Base-by-base conservation (phyloP, 2,329 filamentous ascomycete species). In the Dothideomycetidae sp. region DNA sequence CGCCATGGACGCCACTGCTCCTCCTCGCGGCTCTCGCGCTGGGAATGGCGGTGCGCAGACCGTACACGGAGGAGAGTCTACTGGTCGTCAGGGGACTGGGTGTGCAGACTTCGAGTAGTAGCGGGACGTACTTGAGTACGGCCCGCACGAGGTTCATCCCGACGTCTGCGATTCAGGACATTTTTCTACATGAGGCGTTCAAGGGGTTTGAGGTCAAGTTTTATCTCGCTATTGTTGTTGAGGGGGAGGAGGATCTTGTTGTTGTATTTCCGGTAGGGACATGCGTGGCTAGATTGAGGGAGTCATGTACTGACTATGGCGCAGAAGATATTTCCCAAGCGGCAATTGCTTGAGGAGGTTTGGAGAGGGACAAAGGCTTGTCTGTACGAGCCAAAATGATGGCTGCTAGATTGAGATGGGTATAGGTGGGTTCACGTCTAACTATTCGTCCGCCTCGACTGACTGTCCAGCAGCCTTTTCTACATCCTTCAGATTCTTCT, bases 131-230 rank as follows among this genome's bases (percentile, higher is more conserved):
- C 50, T 65, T 86, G 5, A 67, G 68, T 26, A 64, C 66, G 5
- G 61, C 71, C 2, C 66, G 68, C 1, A 80, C 75, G n/a, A 64
- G 76, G 34, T 83, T 82, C 57, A 96, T 98, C 42, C 88, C 90
- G 1, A 93, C 88, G 0, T 81, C 80, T 31, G 78, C 83, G 59
- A 92, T 98, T 41, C 82, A 82, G 53, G 90, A 98, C 55, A 78
- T 98, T 40, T 74, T 94, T 37, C 81, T 98, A 35, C 85, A 94
- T 55, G 90, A 98, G 64, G 90, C 86, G 3, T 96, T 96, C 59
- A 75, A 74, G 40, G 86, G 86, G 1, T 93, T 94, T 52, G 83
- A 86, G 60, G 85, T 96, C 23, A 66, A 78, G 29, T 93, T 88
- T 53, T 94, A 93, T 53, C 63, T 98, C 5, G 75, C 83, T 3